These are phyloP conservation scores for Leishmania gerbilli DNA, from an alignment of 208 protist genomes.

Conservation along the genomic window DNA sequence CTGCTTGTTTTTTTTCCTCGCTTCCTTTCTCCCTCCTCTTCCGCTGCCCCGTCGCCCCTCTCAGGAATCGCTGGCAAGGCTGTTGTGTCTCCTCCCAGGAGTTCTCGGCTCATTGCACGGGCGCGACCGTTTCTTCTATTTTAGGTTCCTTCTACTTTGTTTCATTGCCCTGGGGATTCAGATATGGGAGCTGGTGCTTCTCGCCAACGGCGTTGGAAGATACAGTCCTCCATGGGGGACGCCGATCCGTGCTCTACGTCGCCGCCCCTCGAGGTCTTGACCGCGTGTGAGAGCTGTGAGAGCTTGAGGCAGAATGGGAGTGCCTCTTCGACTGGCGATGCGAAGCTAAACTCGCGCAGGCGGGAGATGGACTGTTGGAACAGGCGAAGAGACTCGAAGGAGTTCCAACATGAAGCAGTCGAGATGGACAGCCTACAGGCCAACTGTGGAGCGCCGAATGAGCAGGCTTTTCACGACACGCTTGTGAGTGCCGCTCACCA, in stretches of 20 bases:
- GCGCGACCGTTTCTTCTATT: not conserved
- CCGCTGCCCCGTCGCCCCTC: not conserved
- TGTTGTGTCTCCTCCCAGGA: not conserved
- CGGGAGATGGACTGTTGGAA: conserved; percentile 16
- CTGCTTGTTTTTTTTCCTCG: not conserved
- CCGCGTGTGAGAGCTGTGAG: not conserved
- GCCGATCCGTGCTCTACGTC: not conserved
- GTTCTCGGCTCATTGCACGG: not conserved
- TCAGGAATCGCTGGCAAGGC: not conserved
- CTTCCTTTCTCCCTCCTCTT: not conserved
- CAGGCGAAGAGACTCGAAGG: not conserved
- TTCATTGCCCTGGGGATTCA: not conserved
- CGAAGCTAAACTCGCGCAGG: conserved; percentile 1
- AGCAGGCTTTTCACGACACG: conserved; percentile 42
- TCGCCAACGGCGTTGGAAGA: not conserved
- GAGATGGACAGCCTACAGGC: conserved; percentile 4
- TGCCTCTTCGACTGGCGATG: conserved; percentile 5
- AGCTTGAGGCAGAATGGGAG: conserved; percentile 3
- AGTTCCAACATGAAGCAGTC: not conserved
- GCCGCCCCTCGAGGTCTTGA: conserved; percentile 4
- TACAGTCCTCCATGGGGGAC: not conserved
- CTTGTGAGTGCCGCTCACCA: conserved; percentile 36
- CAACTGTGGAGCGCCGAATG: conserved; percentile 2
- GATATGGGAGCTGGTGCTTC: conserved; percentile 29
- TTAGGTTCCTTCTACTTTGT: not conserved